Conservation (phyloP, 2,329 filamentous ascomycete genomes). For the Fusarium mundagurra region DNA sequence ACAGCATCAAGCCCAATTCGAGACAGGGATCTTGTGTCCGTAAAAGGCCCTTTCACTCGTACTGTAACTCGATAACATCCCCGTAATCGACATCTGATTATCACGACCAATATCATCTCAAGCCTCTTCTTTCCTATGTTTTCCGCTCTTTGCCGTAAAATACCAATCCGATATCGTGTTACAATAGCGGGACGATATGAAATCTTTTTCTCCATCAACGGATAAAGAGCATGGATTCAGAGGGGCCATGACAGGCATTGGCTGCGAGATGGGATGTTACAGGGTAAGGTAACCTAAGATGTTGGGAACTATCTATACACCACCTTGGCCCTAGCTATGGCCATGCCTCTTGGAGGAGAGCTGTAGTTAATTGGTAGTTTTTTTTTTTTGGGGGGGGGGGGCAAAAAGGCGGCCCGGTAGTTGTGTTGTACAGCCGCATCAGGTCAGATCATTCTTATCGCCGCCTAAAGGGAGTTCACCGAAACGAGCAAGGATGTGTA, state of each 20-base stretch:
- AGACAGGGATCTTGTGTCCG: constrained; percentile 27
- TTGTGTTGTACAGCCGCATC: constrained; percentile 21
- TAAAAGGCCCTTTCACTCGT: constrained; percentile 30
- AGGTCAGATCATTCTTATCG: constrained; percentile 46
- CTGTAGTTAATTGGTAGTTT: background rate
- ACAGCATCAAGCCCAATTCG: background rate
- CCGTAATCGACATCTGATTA: constrained; percentile 1
- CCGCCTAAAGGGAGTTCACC: constrained; percentile 28
- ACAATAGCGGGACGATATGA: constrained; percentile 24
- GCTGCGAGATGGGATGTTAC: constrained; percentile 24
- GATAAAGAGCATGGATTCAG: constrained; percentile 3
- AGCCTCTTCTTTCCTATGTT: constrained; percentile 34
- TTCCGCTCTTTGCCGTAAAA: constrained; percentile 37
- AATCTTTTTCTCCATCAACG: background rate
- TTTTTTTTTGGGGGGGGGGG: no score
- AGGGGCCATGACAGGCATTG: constrained; percentile 4
- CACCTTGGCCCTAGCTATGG: constrained; percentile 9
- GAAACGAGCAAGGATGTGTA: constrained; percentile 25
- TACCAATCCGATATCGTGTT: constrained; percentile 5
- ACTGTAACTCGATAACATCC: background rate
- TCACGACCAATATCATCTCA: background rate
- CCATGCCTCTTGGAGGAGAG: background rate
- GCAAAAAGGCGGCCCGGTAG: constrained; percentile 36
- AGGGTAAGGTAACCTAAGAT: constrained; percentile 42
- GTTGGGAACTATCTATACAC: constrained; percentile 19